A percentile compares a stretch with the other conserved stretches of the same genome.
phyloP scores from a whole-genome alignment of 306 rosid genomes.

The Cicer yamashitae region DNA sequence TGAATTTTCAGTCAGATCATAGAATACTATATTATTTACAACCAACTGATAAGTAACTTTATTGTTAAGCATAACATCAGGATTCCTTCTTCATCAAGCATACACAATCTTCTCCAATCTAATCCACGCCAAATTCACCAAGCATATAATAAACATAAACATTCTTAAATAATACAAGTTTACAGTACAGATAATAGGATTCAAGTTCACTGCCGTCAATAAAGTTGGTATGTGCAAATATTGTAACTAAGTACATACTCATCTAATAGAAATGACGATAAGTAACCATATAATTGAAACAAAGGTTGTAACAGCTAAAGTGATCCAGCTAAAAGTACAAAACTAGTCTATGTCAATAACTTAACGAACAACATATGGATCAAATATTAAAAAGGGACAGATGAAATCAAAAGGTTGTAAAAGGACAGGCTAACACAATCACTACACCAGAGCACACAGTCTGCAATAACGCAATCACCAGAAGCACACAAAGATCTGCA shows the following conservation, averaged over 20 bases:
- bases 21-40: too few relatives aligned
- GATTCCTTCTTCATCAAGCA: too few relatives aligned
- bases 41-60: too few relatives aligned
- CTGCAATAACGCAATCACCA: slow-evolving; percentile 97
- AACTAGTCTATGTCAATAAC: slow-evolving; percentile 41
- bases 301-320: slow-evolving; percentile 29
- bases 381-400: slow-evolving; percentile 48
- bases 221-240: neutral
- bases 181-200: too few relatives aligned
- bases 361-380: neutral
- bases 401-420: slow-evolving; percentile 65
- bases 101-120: too few relatives aligned
- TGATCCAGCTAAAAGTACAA: slow-evolving; percentile 44
- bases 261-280: slow-evolving; percentile 13
- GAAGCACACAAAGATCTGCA: slow-evolving; percentile 95
- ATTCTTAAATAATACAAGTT: too few relatives aligned
- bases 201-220: too few relatives aligned
- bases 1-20: neutral
- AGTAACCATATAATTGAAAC: slow-evolving; percentile 32
- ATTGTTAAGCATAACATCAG: too few relatives aligned
- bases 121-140: too few relatives aligned
- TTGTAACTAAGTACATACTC: slow-evolving; percentile 37
- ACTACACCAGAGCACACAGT: slow-evolving; percentile 81
- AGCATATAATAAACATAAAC: too few relatives aligned
- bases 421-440: slow-evolving; percentile 79